Evolutionary conservation across 2,329 filamentous ascomycete genomes (phyloP), one percentile per base, ranked within the genome.

Genomic region (Beauveria australis): DNA sequence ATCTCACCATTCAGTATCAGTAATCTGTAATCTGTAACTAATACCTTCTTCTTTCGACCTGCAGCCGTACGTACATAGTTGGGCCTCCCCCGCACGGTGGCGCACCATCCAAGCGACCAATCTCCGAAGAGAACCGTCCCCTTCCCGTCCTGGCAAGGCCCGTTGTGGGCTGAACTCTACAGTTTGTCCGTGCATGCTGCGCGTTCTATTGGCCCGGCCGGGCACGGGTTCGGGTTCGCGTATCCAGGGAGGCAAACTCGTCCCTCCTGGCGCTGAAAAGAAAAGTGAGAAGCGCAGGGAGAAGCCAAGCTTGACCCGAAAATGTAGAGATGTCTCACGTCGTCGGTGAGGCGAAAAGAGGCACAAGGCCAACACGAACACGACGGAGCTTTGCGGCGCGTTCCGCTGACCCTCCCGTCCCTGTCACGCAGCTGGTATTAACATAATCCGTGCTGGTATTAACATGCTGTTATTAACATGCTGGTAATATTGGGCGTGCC

Each of bases 51-150:
- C 40, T 59, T 48, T 16, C 19, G 47, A 52, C 33, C 43, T 30
- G 33, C 46, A 33, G 33, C 47, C 3, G 3, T 26, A 24, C 3
- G 3, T 26, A 24, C 4, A 4, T 24, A 18, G 37, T 18, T 37
- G 14, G 12, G 12, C 33, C 14, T 37, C 33, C 56, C 47, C 56
- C 56, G 37, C 56, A 59, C 47, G 24, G 56, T 59, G 47, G 47
- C 56, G 56, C 56, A 22, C 18, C 7, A 59, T n/a, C 24, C 47
- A 24, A 33, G 24, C 44, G 37, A 44, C 56, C 56, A 59, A 59
- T 59, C 56, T 59, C 48, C 19, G 56, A 18, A 37, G 47, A 59
- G 56, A 52, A 52, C 37, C 18, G 40, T n/a, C 19, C 56, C 10
- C 43, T 58, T 43, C 12, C 56, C 48, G 56, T 51, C 24, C 46